Evolutionary conservation across 129 eudicot genomes (phyloP).

Genomic region (Escallonia herrerae): DNA sequence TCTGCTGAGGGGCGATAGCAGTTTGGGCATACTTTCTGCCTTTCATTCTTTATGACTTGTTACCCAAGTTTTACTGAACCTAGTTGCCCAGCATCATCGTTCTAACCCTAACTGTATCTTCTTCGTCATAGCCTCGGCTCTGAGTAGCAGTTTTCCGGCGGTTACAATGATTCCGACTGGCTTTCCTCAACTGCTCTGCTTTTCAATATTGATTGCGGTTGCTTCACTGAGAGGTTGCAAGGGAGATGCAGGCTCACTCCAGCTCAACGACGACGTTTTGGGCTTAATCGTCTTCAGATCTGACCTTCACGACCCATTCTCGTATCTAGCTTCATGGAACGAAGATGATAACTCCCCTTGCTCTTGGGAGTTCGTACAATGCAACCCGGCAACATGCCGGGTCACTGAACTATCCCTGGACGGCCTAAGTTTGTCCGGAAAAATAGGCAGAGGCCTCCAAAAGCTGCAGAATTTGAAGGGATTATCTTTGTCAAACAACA

Average conservation of each 20-base stretch:
- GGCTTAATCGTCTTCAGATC: constrained; percentile 92
- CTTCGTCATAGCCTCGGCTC: too few species aligned
- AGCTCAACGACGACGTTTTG: constrained; percentile 66
- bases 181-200: constrained; percentile 23
- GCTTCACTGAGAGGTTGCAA: constrained; percentile 20
- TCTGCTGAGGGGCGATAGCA: too few species aligned
- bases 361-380: constrained; percentile 61
- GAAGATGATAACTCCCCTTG: constrained; percentile 84
- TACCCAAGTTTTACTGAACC: too few species aligned
- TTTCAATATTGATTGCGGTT: constrained; percentile 18
- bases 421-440: constrained; percentile 63
- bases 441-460: constrained; percentile 67
- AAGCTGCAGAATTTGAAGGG: constrained; percentile 53
- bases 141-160: too few species aligned
- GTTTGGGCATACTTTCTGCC: too few species aligned
- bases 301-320: constrained; percentile 43
- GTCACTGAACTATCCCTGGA: constrained; percentile 45
- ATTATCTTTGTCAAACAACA: constrained; percentile 64
- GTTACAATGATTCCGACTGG: constrained; percentile 4
- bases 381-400: constrained; percentile 58
- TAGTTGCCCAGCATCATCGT: too few species aligned
- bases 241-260: constrained; percentile 14
- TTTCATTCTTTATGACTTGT: too few species aligned
- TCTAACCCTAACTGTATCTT: too few species aligned
- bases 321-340: constrained; percentile 62